A percentile compares a stretch with the other conserved stretches of the same genome.
phyloP scores from a whole-genome alignment of 345 rosid genomes.

The Angophora floribunda region DNA sequence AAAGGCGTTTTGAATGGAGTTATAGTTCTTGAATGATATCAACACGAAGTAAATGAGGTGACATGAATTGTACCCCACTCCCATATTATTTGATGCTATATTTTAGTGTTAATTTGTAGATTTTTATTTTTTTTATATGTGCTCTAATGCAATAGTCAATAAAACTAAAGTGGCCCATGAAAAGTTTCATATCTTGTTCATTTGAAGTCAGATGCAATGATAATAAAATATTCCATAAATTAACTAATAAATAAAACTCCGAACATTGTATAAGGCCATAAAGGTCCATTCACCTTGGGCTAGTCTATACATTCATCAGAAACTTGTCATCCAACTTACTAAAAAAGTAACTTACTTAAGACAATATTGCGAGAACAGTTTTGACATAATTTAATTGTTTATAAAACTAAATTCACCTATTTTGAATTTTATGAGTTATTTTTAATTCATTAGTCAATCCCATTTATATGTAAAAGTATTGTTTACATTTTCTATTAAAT shows the following conservation, averaged over 20 bases:
- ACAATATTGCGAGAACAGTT: not conserved
- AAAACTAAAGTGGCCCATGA: not conserved
- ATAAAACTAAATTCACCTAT: not conserved
- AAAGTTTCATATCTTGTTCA: not conserved
- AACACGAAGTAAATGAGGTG: not conserved
- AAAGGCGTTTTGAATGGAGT: not conserved
- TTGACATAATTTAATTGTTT: not conserved
- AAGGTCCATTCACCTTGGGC: not conserved
- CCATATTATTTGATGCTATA: not conserved
- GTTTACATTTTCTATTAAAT: not conserved
- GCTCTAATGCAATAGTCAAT: not conserved
- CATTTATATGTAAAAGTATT: not conserved
- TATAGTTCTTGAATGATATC: not conserved
- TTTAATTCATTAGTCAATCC: no score
- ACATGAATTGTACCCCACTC: not conserved
- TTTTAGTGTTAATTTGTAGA: no score
- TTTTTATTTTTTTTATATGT: no score
- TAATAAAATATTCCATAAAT: no score
- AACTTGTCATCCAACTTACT: no score
- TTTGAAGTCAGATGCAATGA: not conserved
- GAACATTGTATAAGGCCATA: not conserved
- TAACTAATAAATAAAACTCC: not conserved
- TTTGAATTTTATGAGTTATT: no score
- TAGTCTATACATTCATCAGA: not conserved
- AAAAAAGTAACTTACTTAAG: no score